phyloP scores from a whole-genome alignment of 2,329 filamentous ascomycete genomes.

The Dryadomyces quercivorus region DNA sequence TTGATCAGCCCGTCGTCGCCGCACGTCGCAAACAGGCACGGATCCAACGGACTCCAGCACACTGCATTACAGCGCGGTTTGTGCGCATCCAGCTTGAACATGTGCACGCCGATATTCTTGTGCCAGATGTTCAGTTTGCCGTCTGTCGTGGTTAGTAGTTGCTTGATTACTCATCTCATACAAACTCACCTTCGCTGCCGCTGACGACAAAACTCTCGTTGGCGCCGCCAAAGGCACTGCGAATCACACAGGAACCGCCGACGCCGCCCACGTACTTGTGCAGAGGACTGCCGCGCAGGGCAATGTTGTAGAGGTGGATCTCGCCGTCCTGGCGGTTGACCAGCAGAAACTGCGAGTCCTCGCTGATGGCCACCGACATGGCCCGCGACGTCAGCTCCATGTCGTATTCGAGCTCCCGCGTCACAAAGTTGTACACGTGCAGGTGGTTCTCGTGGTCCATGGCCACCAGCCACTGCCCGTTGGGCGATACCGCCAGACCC shows the following conservation, averaged over 20 bases:
- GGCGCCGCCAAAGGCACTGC: constrained; percentile 76
- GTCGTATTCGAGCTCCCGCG: constrained; percentile 62
- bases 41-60: constrained; percentile 75
- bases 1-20: constrained; percentile 78
- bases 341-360: constrained; percentile 69
- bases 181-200: constrained; percentile 69
- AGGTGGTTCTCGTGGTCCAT: constrained; percentile 60
- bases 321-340: constrained; percentile 70
- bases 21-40: constrained; percentile 77
- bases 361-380: constrained; percentile 70
- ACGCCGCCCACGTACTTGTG: constrained; percentile 65
- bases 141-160: too few relatives aligned
- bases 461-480: constrained; percentile 69
- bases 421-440: constrained; percentile 71
- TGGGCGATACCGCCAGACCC: constrained; percentile 70
- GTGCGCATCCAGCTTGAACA: constrained; percentile 70
- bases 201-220: constrained; percentile 85
- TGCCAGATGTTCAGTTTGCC: constrained; percentile 80
- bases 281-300: constrained; percentile 51
- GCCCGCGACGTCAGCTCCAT: constrained; percentile 56
- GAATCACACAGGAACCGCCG: constrained; percentile 60
- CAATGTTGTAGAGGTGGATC: constrained; percentile 67
- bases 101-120: constrained; percentile 62
- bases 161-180: background rate
- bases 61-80: constrained; percentile 71